These are phyloP conservation scores for Gloeophyllum trabeum DNA, from an alignment of 768 basidiomycete species.

Conservation along the genomic window DNA sequence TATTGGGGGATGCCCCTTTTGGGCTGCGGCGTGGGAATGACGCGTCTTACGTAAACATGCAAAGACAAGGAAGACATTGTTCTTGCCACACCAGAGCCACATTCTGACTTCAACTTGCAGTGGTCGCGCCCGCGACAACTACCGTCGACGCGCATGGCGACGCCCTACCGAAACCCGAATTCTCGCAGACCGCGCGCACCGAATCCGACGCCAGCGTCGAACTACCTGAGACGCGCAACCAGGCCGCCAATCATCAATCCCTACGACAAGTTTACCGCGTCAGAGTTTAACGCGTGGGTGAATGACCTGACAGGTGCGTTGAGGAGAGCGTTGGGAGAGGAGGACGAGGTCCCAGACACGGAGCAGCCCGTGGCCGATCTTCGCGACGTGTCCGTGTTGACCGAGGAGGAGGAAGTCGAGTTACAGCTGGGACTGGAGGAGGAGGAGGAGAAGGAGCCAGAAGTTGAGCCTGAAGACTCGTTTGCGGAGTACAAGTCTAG, in stretches of 20 bases:
- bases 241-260: slow-evolving; percentile 56
- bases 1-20: too few species aligned
- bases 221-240: slow-evolving; percentile 3
- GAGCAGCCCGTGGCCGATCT: slow-evolving; percentile 8
- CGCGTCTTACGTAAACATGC: too few species aligned
- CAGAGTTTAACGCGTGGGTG: slow-evolving; percentile 65
- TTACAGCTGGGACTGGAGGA: slow-evolving; percentile 10
- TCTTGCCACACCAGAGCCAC: too few species aligned
- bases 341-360: slow-evolving; percentile 10
- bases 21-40: too few species aligned
- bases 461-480: slow-evolving; percentile 6
- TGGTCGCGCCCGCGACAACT: too few species aligned
- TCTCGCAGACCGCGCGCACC: too few species aligned
- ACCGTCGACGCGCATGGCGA: too few species aligned
- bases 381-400: slow-evolving; percentile 5
- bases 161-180: too few species aligned
- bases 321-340: slow-evolving; percentile 44
- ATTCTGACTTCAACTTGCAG: too few species aligned
- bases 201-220: background rate
- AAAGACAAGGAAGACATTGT: too few species aligned
- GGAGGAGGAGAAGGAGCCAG: slow-evolving; percentile 13
- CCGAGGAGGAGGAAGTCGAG: slow-evolving; percentile 14
- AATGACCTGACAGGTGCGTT: slow-evolving; percentile 48
- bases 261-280: slow-evolving; percentile 59
- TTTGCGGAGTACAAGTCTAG: background rate